phyloP scores from a whole-genome alignment of 257 asterid species.

The Solanum gracilifrons region DNA sequence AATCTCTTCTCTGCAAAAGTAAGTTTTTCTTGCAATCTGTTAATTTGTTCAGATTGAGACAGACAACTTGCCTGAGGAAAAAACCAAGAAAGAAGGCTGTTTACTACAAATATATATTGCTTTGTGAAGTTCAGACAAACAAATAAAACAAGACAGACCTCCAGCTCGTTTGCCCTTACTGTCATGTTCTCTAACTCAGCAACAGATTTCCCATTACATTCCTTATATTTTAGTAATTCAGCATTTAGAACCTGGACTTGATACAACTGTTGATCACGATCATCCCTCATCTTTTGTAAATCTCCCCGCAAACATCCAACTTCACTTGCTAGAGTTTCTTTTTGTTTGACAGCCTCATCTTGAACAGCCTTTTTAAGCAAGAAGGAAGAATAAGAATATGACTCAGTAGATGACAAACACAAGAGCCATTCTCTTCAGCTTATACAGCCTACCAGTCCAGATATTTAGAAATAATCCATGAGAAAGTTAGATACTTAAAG shows the following conservation, averaged over 20 bases:
- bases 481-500: not conserved
- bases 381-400: not conserved
- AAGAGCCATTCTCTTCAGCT: not conserved
- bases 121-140: not conserved
- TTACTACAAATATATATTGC: not conserved
- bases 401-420: not conserved
- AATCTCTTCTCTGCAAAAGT: conserved; percentile 53
- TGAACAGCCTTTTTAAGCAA: conserved; percentile 37
- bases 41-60: conserved; percentile 59
- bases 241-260: conserved; percentile 46
- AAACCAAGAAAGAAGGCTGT: not conserved
- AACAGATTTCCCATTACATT: conserved; percentile 42
- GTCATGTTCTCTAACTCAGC: conserved; percentile 44
- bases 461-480: not conserved
- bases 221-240: conserved; percentile 52
- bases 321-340: conserved; percentile 62
- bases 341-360: conserved; percentile 67
- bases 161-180: conserved; percentile 43
- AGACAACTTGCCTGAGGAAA: conserved; percentile 47
- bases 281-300: conserved; percentile 72
- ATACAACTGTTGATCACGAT: conserved; percentile 52
- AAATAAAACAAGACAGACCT: conserved; percentile 31
- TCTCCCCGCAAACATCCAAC: conserved; percentile 61
- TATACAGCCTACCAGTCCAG: not conserved
- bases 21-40: conserved; percentile 58